These are phyloP conservation scores for Plasmodium gallinaceum DNA, from an alignment of 169 alveolate species.

Conservation along the genomic window DNA sequence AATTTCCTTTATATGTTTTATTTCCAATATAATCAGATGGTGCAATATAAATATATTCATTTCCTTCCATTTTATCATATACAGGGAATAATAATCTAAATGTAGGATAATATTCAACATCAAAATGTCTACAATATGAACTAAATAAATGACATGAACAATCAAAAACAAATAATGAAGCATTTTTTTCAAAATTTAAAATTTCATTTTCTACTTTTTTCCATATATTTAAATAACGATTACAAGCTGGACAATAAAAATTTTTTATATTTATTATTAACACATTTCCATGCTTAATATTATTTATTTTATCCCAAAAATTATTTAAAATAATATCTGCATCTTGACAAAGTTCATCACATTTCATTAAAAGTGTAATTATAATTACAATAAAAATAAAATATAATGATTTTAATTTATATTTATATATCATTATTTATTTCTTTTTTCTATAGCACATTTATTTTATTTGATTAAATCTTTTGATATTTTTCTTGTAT, in stretches of 20 bases:
- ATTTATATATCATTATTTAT: too few relatives aligned
- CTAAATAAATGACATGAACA: conserved; percentile 47
- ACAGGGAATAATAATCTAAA: conserved; percentile 48
- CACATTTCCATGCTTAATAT: conserved; percentile 38
- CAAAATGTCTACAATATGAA: conserved; percentile 44
- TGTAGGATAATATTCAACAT: conserved; percentile 43
- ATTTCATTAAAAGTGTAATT: background rate
- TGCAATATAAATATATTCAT: conserved; percentile 23
- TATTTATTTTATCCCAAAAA: conserved; percentile 38
- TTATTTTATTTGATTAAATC: too few relatives aligned
- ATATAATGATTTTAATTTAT: too few relatives aligned
- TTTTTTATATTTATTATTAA: conserved; percentile 45
- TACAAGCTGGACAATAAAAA: conserved; percentile 68
- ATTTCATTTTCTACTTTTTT: conserved; percentile 29
- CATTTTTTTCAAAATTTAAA: conserved; percentile 35
- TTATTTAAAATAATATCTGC: conserved; percentile 31
- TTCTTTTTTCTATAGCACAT: too few relatives aligned
- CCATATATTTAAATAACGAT: conserved; percentile 45
- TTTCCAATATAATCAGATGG: background rate
- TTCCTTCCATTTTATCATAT: conserved; percentile 30
- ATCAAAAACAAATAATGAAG: conserved; percentile 41
- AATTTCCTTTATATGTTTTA: conserved; percentile 5
- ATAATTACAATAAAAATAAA: too few relatives aligned
- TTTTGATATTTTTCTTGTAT: too few relatives aligned
- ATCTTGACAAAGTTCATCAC: conserved; percentile 33